Percentiles rank a stretch among this genome's conserved stretches.
Evolutionary conservation across 768 basidiomycete genomes (phyloP).

Genomic region (Kockovaella imperatae): DNA sequence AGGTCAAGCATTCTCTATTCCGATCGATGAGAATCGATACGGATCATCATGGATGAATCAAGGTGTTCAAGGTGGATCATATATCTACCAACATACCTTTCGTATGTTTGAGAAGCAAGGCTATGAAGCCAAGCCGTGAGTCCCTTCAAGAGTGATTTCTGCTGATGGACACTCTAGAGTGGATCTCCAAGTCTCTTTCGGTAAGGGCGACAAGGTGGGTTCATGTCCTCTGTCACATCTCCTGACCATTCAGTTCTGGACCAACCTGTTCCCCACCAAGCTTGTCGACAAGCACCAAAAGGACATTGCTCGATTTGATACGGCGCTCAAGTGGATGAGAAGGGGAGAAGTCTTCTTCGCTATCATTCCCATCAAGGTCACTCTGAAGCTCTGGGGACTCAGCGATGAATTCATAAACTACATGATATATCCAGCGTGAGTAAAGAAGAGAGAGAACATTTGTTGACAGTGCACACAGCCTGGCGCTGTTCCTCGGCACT

Average conservation of each 20-base stretch:
- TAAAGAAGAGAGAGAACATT: background rate
- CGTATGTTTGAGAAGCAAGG: constrained; percentile 45
- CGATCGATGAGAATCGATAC: constrained; percentile 44
- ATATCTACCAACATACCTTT: constrained; percentile 46
- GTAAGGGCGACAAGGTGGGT: constrained; percentile 46
- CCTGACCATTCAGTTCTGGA: constrained; percentile 44
- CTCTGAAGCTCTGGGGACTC: constrained; percentile 47
- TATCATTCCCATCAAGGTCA: constrained; percentile 47
- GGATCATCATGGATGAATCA: constrained; percentile 48
- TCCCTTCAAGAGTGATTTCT: background rate
- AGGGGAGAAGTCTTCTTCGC: constrained; percentile 46
- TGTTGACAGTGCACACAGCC: constrained; percentile 1
- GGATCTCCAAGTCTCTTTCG: constrained; percentile 49
- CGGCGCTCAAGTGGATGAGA: constrained; percentile 44
- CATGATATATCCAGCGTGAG: constrained; percentile 46
- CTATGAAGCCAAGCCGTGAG: constrained; percentile 44
- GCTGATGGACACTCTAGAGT: constrained; percentile 35
- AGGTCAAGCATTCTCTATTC: constrained; percentile 48
- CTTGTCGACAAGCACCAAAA: constrained; percentile 43
- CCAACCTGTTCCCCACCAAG: constrained; percentile 49
- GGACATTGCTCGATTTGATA: constrained; percentile 31
- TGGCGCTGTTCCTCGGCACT: constrained; percentile 34
- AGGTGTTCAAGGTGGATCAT: constrained; percentile 46
- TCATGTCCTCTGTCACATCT: background rate
- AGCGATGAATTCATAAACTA: constrained; percentile 46